Base-by-base conservation (phyloP, 495 filamentous ascomycete species). In the Lophiotrema nucula region DNA sequence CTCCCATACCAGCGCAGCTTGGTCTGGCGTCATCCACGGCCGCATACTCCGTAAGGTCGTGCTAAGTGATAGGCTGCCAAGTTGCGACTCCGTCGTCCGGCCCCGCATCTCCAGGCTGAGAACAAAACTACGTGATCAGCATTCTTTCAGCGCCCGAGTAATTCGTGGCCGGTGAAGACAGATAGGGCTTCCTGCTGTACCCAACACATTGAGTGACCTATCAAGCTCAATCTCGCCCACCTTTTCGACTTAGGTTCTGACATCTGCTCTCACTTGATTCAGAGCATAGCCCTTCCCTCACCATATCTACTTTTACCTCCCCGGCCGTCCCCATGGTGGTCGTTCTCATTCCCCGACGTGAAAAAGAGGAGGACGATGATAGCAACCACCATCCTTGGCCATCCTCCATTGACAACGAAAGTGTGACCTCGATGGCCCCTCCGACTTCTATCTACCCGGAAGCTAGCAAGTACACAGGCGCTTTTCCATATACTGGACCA, bases 81-180 rank as follows among this genome's bases (percentile, higher is more conserved):
- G 53, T 46, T 56, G 25, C 45, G 44, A 48, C 35, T 19, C 42
- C 50, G 43, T 33, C 41, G 13, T 11, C 33, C 49, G 57, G 57
- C 48, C 57, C 50, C 57, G 27, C 49, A 31, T 28, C 16, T 26
- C 24, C 49, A 38, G 24, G 15, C 35, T 1, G 8, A 4, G 13
- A 48, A 44, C 43, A 49, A 49, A 48, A 28, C 50, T 42, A 18
- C 50, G 49, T 11, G 42, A 42, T 60, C 57, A 53, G 43, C 57
- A 28, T 27, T 23, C 42, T 18, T 24, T 35, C 51, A 44, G 38
- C 16, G n/a, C 26, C 13, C 35, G 37, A 15, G n/a, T n/a, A 53
- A 15, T 18, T 56, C 22, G 51, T 23, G 44, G 51, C 23, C 51
- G 10, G 24, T 26, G 16, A 22, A 41, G 49, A 54, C 38, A 4